Base-by-base conservation (phyloP, 306 rosid genomes). In the Quercus rubra region DNA sequence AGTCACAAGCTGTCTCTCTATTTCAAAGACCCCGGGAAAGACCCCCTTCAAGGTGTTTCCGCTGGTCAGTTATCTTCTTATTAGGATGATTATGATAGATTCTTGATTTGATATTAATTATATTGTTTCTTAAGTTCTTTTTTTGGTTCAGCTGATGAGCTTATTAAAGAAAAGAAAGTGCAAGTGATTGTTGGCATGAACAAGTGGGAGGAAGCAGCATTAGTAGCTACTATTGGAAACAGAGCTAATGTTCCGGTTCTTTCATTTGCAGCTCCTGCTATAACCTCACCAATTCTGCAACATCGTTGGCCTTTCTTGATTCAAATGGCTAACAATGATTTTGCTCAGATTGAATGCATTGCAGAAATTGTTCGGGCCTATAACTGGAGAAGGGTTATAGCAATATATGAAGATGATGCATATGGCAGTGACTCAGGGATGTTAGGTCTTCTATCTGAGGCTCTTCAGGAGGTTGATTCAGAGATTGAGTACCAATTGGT, bases 271-370 rank as follows among this genome's bases (percentile, higher is more conserved):
- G 49, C 89, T 51, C 89, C 89, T 0, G 30, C 88, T 25, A 55
- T 81, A 13, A 74, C 25, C 61, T 49, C 85, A 14, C 85, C 85
- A 55, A 62, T 71, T 17, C 31, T 71, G 77, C 78, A 54, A 49
- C 70, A 68, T 59, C 89, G 79, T 33, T 90, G 91, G 91, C 93
- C 91, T 58, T 90, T 83, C 66, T 74, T 90, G 81, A 86, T 90
- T 76, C 85, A 76, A 74, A 78, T 90, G 83, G 78, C 87, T 9
- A 80, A 81, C 18, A 30, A 84, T 43, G 73, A 30, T 6, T 54
- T 77, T 55, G 73, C 75, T 70, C 84, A 87, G 20, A 76, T 85
- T 81, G 82, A 87, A 55, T 88, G 89, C 80, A 86, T 87, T 59
- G 82, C 91, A 62, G 82, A 84, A 27, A 82, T 82, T 23, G 61